Evolutionary conservation across 1,139 yeast genomes (phyloP).

Genomic region (Magnusiomyces tetraspermus): DNA sequence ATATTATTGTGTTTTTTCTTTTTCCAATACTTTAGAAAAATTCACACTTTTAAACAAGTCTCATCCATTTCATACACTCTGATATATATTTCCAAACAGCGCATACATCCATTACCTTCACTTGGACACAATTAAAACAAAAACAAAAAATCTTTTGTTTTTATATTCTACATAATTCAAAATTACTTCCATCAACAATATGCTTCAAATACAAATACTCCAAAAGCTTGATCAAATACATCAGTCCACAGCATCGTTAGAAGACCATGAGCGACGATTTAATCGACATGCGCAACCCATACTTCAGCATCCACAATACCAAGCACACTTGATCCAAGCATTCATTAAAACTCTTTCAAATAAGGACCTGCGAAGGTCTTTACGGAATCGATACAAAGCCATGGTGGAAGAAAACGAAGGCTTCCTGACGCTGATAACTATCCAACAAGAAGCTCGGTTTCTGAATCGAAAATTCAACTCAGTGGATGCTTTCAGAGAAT

Average conservation of each 20-base stretch:
- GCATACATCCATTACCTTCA: no score
- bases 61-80: no score
- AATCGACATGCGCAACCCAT: constrained; percentile 10
- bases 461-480: constrained; percentile 6
- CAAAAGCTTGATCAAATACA: constrained; percentile 7
- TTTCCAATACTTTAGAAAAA: no score
- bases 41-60: no score
- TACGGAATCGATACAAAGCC: not conserved
- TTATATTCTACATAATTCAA: no score
- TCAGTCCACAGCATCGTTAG: constrained; percentile 3
- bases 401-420: constrained; percentile 1
- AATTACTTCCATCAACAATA: no score
- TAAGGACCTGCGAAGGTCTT: constrained; percentile 6
- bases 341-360: constrained; percentile 4
- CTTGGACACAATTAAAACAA: no score
- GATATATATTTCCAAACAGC: no score
- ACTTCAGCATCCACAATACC: constrained; percentile 7
- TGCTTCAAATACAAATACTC: constrained; percentile 3
- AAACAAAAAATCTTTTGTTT: no score
- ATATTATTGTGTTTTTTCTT: no score
- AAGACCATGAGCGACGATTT: constrained; percentile 7
- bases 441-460: constrained; percentile 8
- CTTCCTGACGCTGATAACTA: constrained; percentile 1
- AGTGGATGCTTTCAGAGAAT: constrained; percentile 10
- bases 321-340: constrained; percentile 7